Evolutionary conservation across 1,284 basidiomycete species (phyloP).

Genomic region (Earliella scabrosa): DNA sequence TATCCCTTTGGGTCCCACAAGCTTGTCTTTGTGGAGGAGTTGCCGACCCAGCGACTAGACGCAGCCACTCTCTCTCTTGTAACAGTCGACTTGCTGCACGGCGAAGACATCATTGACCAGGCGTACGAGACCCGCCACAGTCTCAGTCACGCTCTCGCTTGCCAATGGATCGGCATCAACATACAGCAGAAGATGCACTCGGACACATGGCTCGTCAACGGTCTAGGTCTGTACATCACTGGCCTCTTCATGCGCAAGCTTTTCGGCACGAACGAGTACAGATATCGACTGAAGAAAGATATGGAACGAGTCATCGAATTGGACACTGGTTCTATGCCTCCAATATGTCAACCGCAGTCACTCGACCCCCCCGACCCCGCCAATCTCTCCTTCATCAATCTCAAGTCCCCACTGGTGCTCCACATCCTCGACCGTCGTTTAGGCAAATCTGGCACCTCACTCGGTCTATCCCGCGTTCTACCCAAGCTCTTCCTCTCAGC

Average conservation of each 20-base stretch:
- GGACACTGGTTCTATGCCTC: constrained; percentile 91
- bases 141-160: constrained; percentile 88
- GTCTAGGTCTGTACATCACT: constrained; percentile 90
- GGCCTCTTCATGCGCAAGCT: constrained; percentile 88
- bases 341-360: constrained; percentile 90
- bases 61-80: constrained; percentile 85
- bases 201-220: constrained; percentile 96
- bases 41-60: constrained; percentile 80
- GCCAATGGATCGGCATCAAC: constrained; percentile 98
- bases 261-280: constrained; percentile 97
- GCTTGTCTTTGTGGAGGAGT: constrained; percentile 93
- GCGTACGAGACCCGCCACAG: constrained; percentile 90
- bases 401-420: constrained; percentile 94
- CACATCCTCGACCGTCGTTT: constrained; percentile 95
- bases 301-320: constrained; percentile 91
- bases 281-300: constrained; percentile 95
- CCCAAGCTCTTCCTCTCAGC: constrained; percentile 96
- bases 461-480: constrained; percentile 93
- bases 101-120: constrained; percentile 91
- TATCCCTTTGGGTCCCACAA: constrained; percentile 98
- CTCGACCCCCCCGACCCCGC: constrained; percentile 83
- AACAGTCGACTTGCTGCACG: constrained; percentile 85
- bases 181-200: constrained; percentile 95
- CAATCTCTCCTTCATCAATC: constrained; percentile 86
- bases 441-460: constrained; percentile 93